A percentile compares a stretch with the other conserved stretches of the same genome.
These are phyloP conservation scores for Tylopilus balloui DNA, from an alignment of 768 basidiomycete species.

Conservation along the genomic window DNA sequence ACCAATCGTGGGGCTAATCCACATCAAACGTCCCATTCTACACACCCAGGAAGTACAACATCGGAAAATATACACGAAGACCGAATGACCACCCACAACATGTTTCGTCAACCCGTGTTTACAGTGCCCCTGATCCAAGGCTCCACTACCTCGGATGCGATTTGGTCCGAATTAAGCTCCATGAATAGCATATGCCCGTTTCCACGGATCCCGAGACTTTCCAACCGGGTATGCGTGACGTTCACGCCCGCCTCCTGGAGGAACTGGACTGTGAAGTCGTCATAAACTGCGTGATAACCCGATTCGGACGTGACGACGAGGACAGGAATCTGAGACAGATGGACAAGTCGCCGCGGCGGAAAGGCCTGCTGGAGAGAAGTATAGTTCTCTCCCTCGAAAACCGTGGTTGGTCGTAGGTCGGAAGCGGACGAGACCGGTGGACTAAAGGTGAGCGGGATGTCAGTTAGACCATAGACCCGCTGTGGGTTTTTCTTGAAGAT, in stretches of 20 bases:
- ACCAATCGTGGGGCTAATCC: not conserved
- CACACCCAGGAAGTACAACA: not conserved
- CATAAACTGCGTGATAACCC: constrained; percentile 48
- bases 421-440: constrained; percentile 40
- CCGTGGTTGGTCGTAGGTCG: constrained; percentile 32
- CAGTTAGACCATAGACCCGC: constrained; percentile 47
- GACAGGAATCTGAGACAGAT: constrained; percentile 42
- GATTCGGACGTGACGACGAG: constrained; percentile 47
- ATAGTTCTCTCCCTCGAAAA: constrained; percentile 27
- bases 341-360: constrained; percentile 40
- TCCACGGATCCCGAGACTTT: constrained; percentile 44
- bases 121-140: constrained; percentile 34
- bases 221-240: constrained; percentile 39
- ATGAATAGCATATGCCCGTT: constrained; percentile 58
- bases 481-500: constrained; percentile 36
- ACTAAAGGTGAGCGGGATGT: constrained; percentile 41
- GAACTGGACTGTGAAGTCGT: constrained; percentile 41
- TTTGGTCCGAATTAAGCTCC: constrained; percentile 45
- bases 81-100: not conserved
- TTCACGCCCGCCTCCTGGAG: constrained; percentile 42
- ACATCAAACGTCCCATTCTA: not conserved
- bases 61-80: not conserved
- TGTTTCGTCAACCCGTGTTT: not conserved
- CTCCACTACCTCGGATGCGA: constrained; percentile 38
- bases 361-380: constrained; percentile 41